Evolutionary conservation across 768 basidiomycete species (phyloP).

Genomic region (Leccinum variicolor): DNA sequence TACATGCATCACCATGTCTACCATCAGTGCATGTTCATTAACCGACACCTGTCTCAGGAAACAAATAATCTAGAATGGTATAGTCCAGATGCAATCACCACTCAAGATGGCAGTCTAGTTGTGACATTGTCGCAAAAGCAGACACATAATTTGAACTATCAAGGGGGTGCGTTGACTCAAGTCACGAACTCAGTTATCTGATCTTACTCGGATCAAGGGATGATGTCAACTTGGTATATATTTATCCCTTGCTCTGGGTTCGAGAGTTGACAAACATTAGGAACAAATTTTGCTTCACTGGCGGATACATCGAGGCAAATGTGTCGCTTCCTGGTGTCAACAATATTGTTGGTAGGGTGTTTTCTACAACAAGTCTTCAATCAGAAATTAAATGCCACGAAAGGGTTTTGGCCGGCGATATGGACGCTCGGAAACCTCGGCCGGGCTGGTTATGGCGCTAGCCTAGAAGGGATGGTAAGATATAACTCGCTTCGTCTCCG

Average conservation of each 20-base stretch:
- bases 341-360: slow-evolving; percentile 49
- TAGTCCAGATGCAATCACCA: slow-evolving; percentile 48
- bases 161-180: slow-evolving; percentile 29
- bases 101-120: slow-evolving; percentile 47
- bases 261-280: slow-evolving; percentile 28
- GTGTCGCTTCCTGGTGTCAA: slow-evolving; percentile 66
- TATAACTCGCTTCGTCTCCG: background rate
- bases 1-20: slow-evolving; percentile 25
- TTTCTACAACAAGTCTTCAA: background rate
- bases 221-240: slow-evolving; percentile 43
- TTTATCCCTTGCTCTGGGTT: background rate
- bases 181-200: slow-evolving; percentile 14
- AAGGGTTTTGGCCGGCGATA: slow-evolving; percentile 51
- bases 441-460: slow-evolving; percentile 69
- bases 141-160: slow-evolving; percentile 46
- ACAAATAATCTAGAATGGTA: slow-evolving; percentile 61
- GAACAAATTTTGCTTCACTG: slow-evolving; percentile 92
- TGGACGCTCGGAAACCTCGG: slow-evolving; percentile 61
- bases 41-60: slow-evolving; percentile 23
- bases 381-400: slow-evolving; percentile 1
- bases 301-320: slow-evolving; percentile 66
- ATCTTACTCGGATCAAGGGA: slow-evolving; percentile 38
- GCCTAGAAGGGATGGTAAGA: slow-evolving; percentile 48
- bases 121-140: slow-evolving; percentile 47
- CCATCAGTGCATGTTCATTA: slow-evolving; percentile 21